Conservation (phyloP, 768 basidiomycete genomes). For the Boletellus ananas region DNA sequence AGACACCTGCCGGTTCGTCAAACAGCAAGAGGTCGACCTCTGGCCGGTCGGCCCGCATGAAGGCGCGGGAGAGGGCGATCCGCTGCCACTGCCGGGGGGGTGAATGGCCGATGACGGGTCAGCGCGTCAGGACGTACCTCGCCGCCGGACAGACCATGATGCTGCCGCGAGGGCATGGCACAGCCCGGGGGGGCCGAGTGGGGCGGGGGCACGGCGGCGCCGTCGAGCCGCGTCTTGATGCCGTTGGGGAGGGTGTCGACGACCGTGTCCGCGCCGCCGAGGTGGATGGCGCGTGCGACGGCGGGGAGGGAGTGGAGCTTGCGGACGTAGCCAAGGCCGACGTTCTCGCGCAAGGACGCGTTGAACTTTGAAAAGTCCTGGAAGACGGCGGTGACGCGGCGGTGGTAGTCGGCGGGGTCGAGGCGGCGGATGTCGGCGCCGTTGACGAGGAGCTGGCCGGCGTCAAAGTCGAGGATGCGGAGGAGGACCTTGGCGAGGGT, state of each 20-base stretch:
- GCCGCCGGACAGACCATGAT: constrained; percentile 78
- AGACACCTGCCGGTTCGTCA: constrained; percentile 70
- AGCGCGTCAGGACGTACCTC: constrained; percentile 50
- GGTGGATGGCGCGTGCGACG: constrained; percentile 60
- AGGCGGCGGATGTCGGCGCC: constrained; percentile 62
- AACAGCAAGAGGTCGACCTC: constrained; percentile 77
- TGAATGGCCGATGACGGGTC: constrained; percentile 8
- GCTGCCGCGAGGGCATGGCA: constrained; percentile 33
- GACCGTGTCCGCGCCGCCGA: constrained; percentile 68
- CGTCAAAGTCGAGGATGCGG: constrained; percentile 73
- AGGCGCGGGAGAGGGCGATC: constrained; percentile 81
- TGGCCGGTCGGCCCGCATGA: constrained; percentile 75
- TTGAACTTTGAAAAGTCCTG: constrained; percentile 83
- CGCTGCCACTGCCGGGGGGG: constrained; percentile 67
- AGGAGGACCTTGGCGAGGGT: constrained; percentile 81
- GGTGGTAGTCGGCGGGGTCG: constrained; percentile 68
- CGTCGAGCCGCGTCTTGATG: constrained; percentile 67
- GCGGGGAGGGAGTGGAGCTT: constrained; percentile 54
- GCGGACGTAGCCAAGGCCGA: constrained; percentile 76
- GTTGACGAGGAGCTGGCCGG: constrained; percentile 67
- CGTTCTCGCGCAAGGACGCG: constrained; percentile 75
- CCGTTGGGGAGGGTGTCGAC: constrained; percentile 68
- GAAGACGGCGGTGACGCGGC: constrained; percentile 74
- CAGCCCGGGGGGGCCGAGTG: constrained; percentile 22
- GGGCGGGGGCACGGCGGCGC: constrained; percentile 51